phyloP scores from a whole-genome alignment of 371 early-diverging fungal genomes.

The Haplosporangium sp. region DNA sequence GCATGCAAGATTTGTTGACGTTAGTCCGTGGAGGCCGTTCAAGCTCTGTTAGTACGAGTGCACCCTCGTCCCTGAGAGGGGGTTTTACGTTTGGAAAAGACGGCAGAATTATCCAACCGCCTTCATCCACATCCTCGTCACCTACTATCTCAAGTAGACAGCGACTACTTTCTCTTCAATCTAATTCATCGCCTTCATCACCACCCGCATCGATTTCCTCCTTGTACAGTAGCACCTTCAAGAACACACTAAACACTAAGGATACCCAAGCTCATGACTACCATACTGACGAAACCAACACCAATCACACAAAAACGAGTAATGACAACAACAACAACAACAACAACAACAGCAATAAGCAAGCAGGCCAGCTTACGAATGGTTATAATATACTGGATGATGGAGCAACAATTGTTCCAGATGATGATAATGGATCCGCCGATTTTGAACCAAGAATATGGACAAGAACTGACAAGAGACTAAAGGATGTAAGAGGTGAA shows the following conservation, averaged over 20 bases:
- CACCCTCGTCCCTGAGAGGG: slow-evolving; percentile 35
- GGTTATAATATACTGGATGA: slow-evolving; percentile 13
- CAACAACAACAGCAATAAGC: slow-evolving; percentile 5
- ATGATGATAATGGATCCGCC: slow-evolving; percentile 4
- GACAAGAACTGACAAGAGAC: slow-evolving; percentile 36
- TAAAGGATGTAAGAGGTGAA: slow-evolving; percentile 39
- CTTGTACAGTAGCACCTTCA: slow-evolving; percentile 23
- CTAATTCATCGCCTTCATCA: slow-evolving; percentile 3
- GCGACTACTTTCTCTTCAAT: slow-evolving; percentile 24
- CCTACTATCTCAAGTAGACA: slow-evolving; percentile 2
- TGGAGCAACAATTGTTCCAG: neutral
- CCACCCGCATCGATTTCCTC: slow-evolving; percentile 16
- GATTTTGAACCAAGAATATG: slow-evolving; percentile 35
- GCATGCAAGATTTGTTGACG: slow-evolving; percentile 52
- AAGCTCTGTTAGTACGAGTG: slow-evolving; percentile 45
- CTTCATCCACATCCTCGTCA: slow-evolving; percentile 15
- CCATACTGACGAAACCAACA: slow-evolving; percentile 18
- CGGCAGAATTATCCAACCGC: slow-evolving; percentile 31
- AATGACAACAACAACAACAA: slow-evolving; percentile 9
- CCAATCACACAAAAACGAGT: slow-evolving; percentile 4
- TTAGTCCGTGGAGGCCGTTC: slow-evolving; percentile 54
- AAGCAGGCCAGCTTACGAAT: slow-evolving; percentile 16
- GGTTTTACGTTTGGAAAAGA: slow-evolving; percentile 38
- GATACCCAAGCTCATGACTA: slow-evolving; percentile 45
- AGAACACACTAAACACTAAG: slow-evolving; percentile 16